Evolutionary conservation across 2,329 filamentous ascomycete genomes (phyloP), one percentile per base, ranked within the genome.

Genomic region (Cordyceps cateniannulata): DNA sequence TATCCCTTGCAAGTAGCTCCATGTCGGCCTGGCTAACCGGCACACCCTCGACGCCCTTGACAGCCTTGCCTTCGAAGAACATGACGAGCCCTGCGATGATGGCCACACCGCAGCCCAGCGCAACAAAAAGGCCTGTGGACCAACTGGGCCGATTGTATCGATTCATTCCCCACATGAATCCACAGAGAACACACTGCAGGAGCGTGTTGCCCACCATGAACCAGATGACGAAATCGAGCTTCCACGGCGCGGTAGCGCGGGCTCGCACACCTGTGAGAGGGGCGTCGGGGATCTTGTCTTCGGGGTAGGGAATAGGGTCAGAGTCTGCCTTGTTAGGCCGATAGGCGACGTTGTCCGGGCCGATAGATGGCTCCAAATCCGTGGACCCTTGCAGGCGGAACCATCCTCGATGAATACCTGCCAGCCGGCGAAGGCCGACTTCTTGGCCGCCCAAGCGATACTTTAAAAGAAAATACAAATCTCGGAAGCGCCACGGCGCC

Each of bases 161-260:
- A 69, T 90, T 89, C 73, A 89, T 78, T 2, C 84, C 86, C 89
- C 90, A 96, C 91, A 96, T 96, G 75, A 91, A 89, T 3, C 83
- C 87, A 9, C 85, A 88, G 2, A 96, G 79, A 20, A 85, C 80
- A 44, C 81, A 81, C 72, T 96, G 92, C 49, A 95, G 80, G 59
- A 93, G 81, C 0, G 91, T 95, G 69, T 96, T 96, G 76, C 79
- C 80, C 3, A 91, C 81, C 74, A 91, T 92, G 66, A 87, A 81
- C 87, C 88, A 93, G 40, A 96, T 79, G 38, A 93, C 85, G 61
- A 88, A 85, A 65, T 95, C 90, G 69, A 96, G 77, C 72, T 90
- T 93, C 89, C 90, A 93, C 12, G 82, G 65, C 24, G 75, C 73
- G 0, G 89, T 91, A 2, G 87, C 81, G 3, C 83, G 81, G 0